Conservation (phyloP, 2,329 filamentous ascomycete genomes). For the Xylariaceae sp. region DNA sequence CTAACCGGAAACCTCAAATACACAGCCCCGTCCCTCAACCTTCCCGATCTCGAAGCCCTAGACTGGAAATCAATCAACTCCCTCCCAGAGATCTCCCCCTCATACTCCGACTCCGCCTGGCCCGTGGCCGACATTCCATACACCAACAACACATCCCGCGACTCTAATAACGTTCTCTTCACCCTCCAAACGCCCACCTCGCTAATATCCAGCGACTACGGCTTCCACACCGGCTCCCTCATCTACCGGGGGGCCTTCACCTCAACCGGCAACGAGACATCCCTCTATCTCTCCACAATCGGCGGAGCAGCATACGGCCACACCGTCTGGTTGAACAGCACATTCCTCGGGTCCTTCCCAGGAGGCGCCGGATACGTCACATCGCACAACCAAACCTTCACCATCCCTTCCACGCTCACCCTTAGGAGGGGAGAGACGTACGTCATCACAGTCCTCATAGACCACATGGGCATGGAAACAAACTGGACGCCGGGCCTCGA, state of each 20-base stretch:
- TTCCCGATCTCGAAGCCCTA: conserved; percentile 58
- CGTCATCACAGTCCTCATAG: conserved; percentile 67
- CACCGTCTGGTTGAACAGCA: conserved; percentile 63
- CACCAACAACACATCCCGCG: conserved; percentile 55
- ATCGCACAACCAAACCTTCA: conserved; percentile 49
- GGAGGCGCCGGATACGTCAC: conserved; percentile 53
- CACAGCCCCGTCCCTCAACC: conserved; percentile 30
- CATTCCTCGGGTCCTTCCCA: conserved; percentile 61
- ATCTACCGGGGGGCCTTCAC: conserved; percentile 70
- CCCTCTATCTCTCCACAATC: conserved; percentile 57
- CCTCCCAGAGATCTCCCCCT: conserved; percentile 63
- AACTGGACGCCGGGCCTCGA: conserved; percentile 55
- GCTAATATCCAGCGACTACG: conserved; percentile 70
- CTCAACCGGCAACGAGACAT: conserved; percentile 58
- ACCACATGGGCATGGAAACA: conserved; percentile 70
- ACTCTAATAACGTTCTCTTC: conserved; percentile 22
- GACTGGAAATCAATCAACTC: conserved; percentile 69
- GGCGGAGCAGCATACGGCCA: conserved; percentile 68
- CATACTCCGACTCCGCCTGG: conserved; percentile 71
- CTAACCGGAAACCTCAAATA: conserved; percentile 17
- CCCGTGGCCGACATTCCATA: conserved; percentile 46
- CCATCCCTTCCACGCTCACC: conserved; percentile 52
- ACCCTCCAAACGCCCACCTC: conserved; percentile 61
- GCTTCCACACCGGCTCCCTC: conserved; percentile 67
- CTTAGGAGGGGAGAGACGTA: conserved; percentile 47